Conservation (phyloP, 805 yeast genomes). For the Saccharomycopsis fermentans region DNA sequence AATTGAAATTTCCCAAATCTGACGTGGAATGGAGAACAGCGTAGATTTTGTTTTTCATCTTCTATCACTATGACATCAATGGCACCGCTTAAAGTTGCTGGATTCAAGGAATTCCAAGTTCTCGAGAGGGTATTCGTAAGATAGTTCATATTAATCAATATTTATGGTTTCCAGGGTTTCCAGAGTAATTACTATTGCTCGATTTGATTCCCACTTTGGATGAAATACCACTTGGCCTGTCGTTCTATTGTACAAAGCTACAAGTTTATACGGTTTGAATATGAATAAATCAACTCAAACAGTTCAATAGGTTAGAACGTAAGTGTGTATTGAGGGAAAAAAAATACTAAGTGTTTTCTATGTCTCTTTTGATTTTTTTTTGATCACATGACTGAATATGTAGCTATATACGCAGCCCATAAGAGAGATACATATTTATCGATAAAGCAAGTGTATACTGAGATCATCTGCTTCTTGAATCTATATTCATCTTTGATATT, state of each 20-base stretch:
- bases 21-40: constrained; percentile 94
- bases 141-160: constrained; percentile 13
- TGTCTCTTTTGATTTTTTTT: neutral
- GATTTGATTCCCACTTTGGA: neutral
- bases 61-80: constrained; percentile 93
- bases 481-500: too few relatives aligned
- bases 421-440: neutral
- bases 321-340: neutral
- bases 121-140: constrained; percentile 60
- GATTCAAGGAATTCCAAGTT: constrained; percentile 95
- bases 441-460: neutral
- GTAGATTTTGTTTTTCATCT: constrained; percentile 65
- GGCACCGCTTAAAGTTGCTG: constrained; percentile 93
- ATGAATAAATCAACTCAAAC: too few relatives aligned
- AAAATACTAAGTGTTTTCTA: neutral
- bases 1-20: constrained; percentile 92
- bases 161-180: too few relatives aligned
- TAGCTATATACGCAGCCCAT: neutral
- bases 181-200: neutral
- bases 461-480: neutral
- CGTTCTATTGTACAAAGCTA: too few relatives aligned
- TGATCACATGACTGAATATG: neutral
- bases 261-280: too few relatives aligned
- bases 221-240: neutral
- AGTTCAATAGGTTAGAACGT: too few relatives aligned